These are phyloP conservation scores for Arctium lappa DNA, from an alignment of 129 eudicot species.

Conservation along the genomic window DNA sequence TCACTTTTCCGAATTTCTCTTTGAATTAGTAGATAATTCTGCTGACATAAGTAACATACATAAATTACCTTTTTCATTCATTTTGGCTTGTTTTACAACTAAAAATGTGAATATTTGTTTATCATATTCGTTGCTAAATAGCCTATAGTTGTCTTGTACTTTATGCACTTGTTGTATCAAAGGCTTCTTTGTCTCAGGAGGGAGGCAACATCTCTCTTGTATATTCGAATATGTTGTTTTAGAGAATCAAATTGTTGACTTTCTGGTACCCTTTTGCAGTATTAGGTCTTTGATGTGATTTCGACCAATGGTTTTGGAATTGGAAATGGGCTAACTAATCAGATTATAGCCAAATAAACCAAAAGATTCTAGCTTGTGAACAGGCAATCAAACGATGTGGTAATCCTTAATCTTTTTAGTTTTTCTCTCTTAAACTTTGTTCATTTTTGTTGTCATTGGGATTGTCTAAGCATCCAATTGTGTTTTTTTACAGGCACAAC, in stretches of 20 bases:
- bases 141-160: neutral
- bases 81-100: neutral
- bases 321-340: slow-evolving; percentile 74
- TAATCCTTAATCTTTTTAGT: slow-evolving; percentile 19
- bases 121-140: too few species aligned
- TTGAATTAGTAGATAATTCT: neutral
- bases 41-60: neutral
- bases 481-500: slow-evolving; percentile 40
- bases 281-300: too few species aligned
- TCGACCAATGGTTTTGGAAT: slow-evolving; percentile 42
- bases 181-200: too few species aligned
- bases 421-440: neutral
- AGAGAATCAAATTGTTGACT: too few species aligned
- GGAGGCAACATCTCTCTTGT: too few species aligned
- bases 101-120: too few species aligned
- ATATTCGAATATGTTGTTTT: too few species aligned
- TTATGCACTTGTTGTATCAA: neutral
- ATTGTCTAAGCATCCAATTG: neutral
- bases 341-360: slow-evolving; percentile 32
- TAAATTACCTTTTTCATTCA: neutral
- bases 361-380: slow-evolving; percentile 39
- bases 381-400: slow-evolving; percentile 52
- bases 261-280: too few species aligned
- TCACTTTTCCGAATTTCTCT: neutral
- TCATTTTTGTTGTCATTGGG: neutral